Percentiles rank a stretch among this genome's conserved stretches.
phyloP scores from a whole-genome alignment of 2,329 filamentous ascomycete species.

The Xylaria sp. region DNA sequence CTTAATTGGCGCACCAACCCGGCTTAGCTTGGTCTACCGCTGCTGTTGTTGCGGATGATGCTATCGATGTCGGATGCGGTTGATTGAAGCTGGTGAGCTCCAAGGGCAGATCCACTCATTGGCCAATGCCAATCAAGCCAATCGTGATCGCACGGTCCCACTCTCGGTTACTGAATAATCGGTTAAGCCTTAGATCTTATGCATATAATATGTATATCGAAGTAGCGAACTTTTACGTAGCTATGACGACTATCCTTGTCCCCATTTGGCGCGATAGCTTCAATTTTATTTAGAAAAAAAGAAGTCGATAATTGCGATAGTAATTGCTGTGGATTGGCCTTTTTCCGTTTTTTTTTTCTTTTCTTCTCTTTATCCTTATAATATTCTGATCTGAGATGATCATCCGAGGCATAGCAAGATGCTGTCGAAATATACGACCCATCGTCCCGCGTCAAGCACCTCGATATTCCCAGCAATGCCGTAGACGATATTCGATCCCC shows the following conservation, averaged over 20 bases:
- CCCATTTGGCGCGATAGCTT: slow-evolving; percentile 23
- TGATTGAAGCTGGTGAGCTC: slow-evolving; percentile 31
- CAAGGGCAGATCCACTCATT: slow-evolving; percentile 31
- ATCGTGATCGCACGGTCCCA: not conserved
- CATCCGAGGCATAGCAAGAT: slow-evolving; percentile 45
- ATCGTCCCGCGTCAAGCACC: slow-evolving; percentile 37
- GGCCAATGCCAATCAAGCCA: slow-evolving; percentile 24
- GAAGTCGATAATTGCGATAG: not conserved
- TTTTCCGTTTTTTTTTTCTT: not conserved
- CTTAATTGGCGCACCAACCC: slow-evolving; percentile 12
- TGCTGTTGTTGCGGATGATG: slow-evolving; percentile 23
- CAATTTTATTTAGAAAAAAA: not conserved
- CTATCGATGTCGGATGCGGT: slow-evolving; percentile 38
- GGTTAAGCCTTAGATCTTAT: not conserved
- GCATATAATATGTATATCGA: too few relatives aligned
- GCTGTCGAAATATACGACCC: slow-evolving; percentile 47
- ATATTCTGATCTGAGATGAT: slow-evolving; percentile 45
- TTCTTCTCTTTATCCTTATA: too few relatives aligned
- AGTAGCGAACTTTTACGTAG: too few relatives aligned
- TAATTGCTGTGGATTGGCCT: not conserved
- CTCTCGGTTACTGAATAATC: not conserved
- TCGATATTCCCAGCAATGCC: slow-evolving; percentile 49
- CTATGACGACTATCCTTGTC: slow-evolving; percentile 11
- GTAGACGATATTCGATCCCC: slow-evolving; percentile 57
- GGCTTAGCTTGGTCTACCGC: slow-evolving; percentile 29